phyloP scores from a whole-genome alignment of 495 filamentous ascomycete genomes.

The Tuber magnatum region DNA sequence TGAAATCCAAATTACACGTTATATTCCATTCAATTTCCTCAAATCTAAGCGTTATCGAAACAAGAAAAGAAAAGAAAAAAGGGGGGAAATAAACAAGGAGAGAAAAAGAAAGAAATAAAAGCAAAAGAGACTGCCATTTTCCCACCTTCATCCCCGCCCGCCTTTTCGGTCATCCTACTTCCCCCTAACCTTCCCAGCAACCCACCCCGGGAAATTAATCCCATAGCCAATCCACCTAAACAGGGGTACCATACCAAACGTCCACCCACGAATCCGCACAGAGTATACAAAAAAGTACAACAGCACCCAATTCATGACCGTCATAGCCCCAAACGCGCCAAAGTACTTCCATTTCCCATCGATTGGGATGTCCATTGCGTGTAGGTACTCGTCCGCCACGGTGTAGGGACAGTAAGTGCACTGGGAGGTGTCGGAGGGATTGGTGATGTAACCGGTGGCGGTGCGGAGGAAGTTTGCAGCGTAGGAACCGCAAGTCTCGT shows the following conservation, averaged over 20 bases:
- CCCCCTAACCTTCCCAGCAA: background rate
- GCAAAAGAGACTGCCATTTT: background rate
- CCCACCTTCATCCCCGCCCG: background rate
- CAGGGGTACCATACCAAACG: background rate
- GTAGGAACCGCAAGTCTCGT: background rate
- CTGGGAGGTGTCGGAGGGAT: conserved; percentile 23
- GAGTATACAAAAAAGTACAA: conserved; percentile 85
- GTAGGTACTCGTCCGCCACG: conserved; percentile 60
- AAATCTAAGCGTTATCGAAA: background rate
- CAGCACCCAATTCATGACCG: conserved; percentile 66
- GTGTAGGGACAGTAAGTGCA: conserved; percentile 73
- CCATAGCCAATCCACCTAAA: background rate
- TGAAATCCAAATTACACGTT: background rate
- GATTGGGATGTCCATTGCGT: conserved; percentile 57
- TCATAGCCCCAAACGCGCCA: conserved; percentile 71
- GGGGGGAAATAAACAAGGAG: no score
- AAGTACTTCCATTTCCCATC: conserved; percentile 63
- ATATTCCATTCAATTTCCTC: background rate
- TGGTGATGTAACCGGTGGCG: conserved; percentile 44
- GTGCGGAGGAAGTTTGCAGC: conserved; percentile 50
- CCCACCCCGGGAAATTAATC: background rate
- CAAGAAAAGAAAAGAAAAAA: background rate
- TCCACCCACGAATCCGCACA: conserved; percentile 33
- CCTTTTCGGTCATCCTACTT: background rate
- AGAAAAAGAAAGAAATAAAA: no score